These are phyloP conservation scores for Sporodiniella umbellata DNA, from an alignment of 371 early-diverging fungal species.

Conservation along the genomic window DNA sequence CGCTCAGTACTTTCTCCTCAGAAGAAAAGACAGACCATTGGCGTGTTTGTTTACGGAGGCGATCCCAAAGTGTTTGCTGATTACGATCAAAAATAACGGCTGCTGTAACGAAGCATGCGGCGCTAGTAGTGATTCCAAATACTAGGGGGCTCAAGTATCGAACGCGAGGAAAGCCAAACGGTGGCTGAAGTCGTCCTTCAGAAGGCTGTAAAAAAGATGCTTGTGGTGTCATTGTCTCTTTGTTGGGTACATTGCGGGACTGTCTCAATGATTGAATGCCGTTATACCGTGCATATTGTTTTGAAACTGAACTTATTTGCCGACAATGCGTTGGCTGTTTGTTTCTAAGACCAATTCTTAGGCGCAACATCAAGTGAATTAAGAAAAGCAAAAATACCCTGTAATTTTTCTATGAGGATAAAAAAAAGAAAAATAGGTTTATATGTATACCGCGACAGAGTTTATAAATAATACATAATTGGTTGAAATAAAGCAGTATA, in stretches of 20 bases:
- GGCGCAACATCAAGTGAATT: too few species aligned
- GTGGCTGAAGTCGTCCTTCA: neutral
- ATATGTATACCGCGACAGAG: too few species aligned
- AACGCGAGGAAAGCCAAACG: slow-evolving; percentile 7
- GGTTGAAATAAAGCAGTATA: too few species aligned
- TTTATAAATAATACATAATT: too few species aligned
- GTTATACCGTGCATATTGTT: neutral
- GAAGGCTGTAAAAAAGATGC: neutral
- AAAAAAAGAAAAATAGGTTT: too few species aligned
- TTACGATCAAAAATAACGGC: slow-evolving; percentile 20
- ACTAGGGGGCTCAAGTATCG: slow-evolving; percentile 19
- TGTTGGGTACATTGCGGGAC: neutral
- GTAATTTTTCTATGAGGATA: too few species aligned
- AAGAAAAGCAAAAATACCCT: too few species aligned
- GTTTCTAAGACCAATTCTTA: too few species aligned
- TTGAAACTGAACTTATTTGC: neutral
- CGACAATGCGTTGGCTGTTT: neutral
- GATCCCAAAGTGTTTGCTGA: slow-evolving; percentile 23
- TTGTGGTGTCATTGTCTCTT: neutral
- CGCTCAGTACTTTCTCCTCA: slow-evolving; percentile 6
- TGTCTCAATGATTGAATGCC: neutral
- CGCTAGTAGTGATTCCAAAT: slow-evolving; percentile 11
- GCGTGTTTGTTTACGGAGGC: slow-evolving; percentile 8
- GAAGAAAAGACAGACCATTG: slow-evolving; percentile 12
- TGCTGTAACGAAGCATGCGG: slow-evolving; percentile 17